phyloP scores from a whole-genome alignment of 2,329 filamentous ascomycete species.

The Aspergillus sp. region DNA sequence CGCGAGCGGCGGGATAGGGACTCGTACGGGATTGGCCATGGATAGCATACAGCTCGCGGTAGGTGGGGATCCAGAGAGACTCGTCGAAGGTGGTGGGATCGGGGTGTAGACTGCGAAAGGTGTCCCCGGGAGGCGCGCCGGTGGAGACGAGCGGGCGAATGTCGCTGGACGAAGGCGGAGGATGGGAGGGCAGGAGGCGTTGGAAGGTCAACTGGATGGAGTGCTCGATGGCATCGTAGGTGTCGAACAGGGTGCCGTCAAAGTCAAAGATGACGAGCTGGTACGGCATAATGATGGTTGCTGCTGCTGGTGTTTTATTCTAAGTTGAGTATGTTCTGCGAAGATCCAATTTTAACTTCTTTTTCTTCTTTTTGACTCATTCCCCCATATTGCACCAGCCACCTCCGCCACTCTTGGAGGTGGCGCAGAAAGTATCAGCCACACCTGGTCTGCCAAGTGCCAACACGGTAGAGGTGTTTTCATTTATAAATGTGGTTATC shows the following conservation, averaged over 20 bases:
- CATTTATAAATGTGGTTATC: too few species aligned
- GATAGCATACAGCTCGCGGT: constrained; percentile 23
- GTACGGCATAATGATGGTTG: not conserved
- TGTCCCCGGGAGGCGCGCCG: constrained; percentile 12
- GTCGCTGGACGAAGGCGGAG: not conserved
- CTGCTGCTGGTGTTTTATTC: too few species aligned
- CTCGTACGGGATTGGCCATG: constrained; percentile 24
- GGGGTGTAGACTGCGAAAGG: constrained; percentile 14
- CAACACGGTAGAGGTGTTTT: too few species aligned
- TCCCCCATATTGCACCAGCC: too few species aligned
- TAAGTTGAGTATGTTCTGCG: too few species aligned
- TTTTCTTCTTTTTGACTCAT: too few species aligned
- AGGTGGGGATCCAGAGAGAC: constrained; percentile 19
- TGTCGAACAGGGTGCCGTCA: constrained; percentile 22
- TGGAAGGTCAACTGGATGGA: constrained; percentile 13
- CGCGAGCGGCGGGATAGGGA: constrained; percentile 20
- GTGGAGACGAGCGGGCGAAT: constrained; percentile 13
- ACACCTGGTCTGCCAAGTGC: too few species aligned
- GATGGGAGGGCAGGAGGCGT: constrained; percentile 10
- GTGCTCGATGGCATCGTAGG: constrained; percentile 16
- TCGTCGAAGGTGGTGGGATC: constrained; percentile 14
- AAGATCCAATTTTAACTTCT: too few species aligned
- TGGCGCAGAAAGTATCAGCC: too few species aligned
- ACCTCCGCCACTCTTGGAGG: too few species aligned
- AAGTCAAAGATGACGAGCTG: constrained; percentile 21